Evolutionary conservation across 352 stramenopile species (phyloP).

Genomic region (Phytopythium sindhum): DNA sequence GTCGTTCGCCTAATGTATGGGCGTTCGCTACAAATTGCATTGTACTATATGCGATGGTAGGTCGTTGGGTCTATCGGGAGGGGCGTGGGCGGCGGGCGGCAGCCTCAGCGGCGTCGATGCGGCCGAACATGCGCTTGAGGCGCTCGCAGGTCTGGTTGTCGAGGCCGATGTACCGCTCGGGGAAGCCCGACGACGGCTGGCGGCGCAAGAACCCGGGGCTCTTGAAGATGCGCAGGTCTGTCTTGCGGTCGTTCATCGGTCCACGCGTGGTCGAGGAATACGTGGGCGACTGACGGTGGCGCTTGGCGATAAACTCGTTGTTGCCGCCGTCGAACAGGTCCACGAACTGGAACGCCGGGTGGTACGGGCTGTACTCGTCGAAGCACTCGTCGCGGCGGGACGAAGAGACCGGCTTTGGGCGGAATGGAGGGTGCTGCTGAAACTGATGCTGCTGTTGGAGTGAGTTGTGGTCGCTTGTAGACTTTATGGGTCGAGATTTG

Average conservation of each 20-base stretch:
- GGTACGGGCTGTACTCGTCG: constrained; percentile 79
- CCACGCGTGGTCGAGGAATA: neutral
- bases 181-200: constrained; percentile 49
- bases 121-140: constrained; percentile 72
- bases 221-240: constrained; percentile 80
- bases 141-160: constrained; percentile 73
- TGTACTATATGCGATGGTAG: too few relatives aligned
- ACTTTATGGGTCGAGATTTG: neutral
- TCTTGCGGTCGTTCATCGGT: constrained; percentile 24
- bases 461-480: neutral
- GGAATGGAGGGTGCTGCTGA: neutral
- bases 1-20: too few relatives aligned
- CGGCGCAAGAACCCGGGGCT: constrained; percentile 47
- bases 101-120: constrained; percentile 35
- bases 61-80: neutral
- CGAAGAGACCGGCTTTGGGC: neutral
- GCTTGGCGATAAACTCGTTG: constrained; percentile 15
- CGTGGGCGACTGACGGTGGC: constrained; percentile 1
- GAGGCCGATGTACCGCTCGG: constrained; percentile 75
- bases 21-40: too few relatives aligned
- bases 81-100: neutral
- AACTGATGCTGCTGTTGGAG: neutral
- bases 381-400: constrained; percentile 47
- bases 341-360: constrained; percentile 48
- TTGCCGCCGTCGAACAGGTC: constrained; percentile 35